These are phyloP conservation scores for Babesia gibsoni DNA, from an alignment of 169 alveolate species.

Conservation along the genomic window DNA sequence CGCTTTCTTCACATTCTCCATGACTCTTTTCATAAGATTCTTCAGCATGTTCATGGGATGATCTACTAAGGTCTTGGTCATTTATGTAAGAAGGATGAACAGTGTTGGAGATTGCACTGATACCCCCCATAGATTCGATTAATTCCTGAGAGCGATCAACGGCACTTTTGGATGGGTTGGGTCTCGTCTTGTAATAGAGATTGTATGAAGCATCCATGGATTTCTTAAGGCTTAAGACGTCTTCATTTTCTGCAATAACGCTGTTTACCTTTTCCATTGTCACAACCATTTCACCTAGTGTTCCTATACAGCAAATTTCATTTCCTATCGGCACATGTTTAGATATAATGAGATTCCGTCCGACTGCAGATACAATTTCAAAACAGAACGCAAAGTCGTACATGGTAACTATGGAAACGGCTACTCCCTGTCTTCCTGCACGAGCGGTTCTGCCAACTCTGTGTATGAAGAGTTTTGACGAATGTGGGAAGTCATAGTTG, in stretches of 20 bases:
- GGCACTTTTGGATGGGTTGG: conserved; percentile 52
- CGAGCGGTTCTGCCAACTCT: conserved; percentile 99
- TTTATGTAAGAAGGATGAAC: conserved; percentile 21
- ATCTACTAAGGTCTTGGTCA: not conserved
- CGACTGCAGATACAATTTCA: conserved; percentile 33
- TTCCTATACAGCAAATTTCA: conserved; percentile 46
- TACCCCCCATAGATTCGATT: conserved; percentile 40
- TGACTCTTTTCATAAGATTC: not conserved
- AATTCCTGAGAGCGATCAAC: conserved; percentile 32
- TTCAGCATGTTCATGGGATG: not conserved
- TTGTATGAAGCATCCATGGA: conserved; percentile 61
- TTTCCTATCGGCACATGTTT: conserved; percentile 22
- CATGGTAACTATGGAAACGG: conserved; percentile 56
- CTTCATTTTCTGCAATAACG: conserved; percentile 19
- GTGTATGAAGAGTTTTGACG: conserved; percentile 95
- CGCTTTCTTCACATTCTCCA: not conserved
- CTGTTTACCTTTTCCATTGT: conserved; percentile 32
- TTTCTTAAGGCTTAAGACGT: conserved; percentile 21
- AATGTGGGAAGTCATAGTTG: conserved; percentile 95
- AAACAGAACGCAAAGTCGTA: conserved; percentile 51
- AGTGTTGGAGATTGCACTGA: conserved; percentile 12
- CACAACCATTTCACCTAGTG: conserved; percentile 25
- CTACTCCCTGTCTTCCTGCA: conserved; percentile 86
- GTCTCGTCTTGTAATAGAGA: conserved; percentile 64
- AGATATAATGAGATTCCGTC: conserved; percentile 9